Evolutionary conservation across 2,329 filamentous ascomycete genomes (phyloP).

Genomic region (Pseudofabraea citricarpa): DNA sequence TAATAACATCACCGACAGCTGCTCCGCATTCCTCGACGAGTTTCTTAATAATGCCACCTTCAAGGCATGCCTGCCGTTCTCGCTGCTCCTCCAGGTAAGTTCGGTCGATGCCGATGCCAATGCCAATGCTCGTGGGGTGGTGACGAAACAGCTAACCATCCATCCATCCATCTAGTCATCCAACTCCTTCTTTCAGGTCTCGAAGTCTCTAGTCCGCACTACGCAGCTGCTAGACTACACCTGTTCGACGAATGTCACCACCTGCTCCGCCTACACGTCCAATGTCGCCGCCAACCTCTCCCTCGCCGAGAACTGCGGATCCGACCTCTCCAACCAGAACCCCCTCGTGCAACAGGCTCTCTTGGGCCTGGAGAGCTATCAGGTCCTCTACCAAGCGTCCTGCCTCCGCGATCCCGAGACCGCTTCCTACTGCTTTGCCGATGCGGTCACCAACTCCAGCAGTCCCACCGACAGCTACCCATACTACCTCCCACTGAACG

Average conservation of each 20-base stretch:
- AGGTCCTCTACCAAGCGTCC: slow-evolving; percentile 71
- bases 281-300: slow-evolving; percentile 62
- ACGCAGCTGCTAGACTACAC: slow-evolving; percentile 75
- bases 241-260: slow-evolving; percentile 62
- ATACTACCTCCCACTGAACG: slow-evolving; percentile 81
- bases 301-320: slow-evolving; percentile 58
- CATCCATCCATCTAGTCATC: slow-evolving; percentile 58
- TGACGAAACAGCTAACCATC: slow-evolving; percentile 1
- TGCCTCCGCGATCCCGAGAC: slow-evolving; percentile 68
- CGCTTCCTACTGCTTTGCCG: slow-evolving; percentile 73
- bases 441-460: slow-evolving; percentile 72
- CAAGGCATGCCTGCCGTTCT: slow-evolving; percentile 70
- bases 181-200: slow-evolving; percentile 74
- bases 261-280: slow-evolving; percentile 63
- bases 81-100: slow-evolving; percentile 72
- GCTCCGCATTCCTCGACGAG: slow-evolving; percentile 22
- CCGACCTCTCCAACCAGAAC: slow-evolving; percentile 65
- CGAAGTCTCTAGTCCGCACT: slow-evolving; percentile 65
- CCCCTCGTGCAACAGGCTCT: slow-evolving; percentile 70
- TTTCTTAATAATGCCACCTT: slow-evolving; percentile 25
- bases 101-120: background rate
- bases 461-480: slow-evolving; percentile 70
- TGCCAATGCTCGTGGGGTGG: background rate
- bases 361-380: slow-evolving; percentile 70
- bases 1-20: slow-evolving; percentile 50